Evolutionary conservation across 345 rosid genomes (phyloP), one percentile per base, ranked within the genome.

Genomic region (Ricinus communis): DNA sequence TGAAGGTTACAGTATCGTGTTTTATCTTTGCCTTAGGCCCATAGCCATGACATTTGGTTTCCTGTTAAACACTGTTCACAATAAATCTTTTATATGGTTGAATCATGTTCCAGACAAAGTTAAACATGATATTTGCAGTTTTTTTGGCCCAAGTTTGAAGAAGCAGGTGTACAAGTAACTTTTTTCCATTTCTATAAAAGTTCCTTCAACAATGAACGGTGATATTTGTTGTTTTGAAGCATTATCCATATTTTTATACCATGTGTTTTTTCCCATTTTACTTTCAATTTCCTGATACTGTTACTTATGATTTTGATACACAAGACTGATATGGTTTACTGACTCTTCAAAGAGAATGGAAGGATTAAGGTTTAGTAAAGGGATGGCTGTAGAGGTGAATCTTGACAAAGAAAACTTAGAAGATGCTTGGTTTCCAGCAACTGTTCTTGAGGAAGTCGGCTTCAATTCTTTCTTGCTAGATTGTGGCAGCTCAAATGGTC

Each of bases 401-500:
- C 16, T 69, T 4, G 15, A 56, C 13, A n/a, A 46, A 46, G 45
- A 10, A 45, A 69, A 28, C 7, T 56, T 33, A 16, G 41, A 43
- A 43, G 40, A 19, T 41, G 73, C 41, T 8, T 69, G 73, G 73
- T 57, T 27, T 15, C 65, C 64, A 0, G 73, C 65, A 11, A 21
- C 16, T 69, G 45, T 69, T 56, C 24, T 69, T 6, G 65, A 69
- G 13, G 73, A 69, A 58, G 45, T 46, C 19, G 73, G 73, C 19
- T 69, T 69, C 65, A 43, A 58, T 46, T 69, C 73, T 45, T 69
- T 70, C 57, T 22, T 27, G 43, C 66, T 70, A 56, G n/a, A 70
- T 31, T 47, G 13, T 65, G 36, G 11, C 30, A 27, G n/a, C 52
- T 43, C 54, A 31, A 58, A 47, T 27, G 18, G 1, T 38, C 49